These are phyloP conservation scores for Quercus phellos DNA, from an alignment of 331 rosid species.

Conservation along the genomic window DNA sequence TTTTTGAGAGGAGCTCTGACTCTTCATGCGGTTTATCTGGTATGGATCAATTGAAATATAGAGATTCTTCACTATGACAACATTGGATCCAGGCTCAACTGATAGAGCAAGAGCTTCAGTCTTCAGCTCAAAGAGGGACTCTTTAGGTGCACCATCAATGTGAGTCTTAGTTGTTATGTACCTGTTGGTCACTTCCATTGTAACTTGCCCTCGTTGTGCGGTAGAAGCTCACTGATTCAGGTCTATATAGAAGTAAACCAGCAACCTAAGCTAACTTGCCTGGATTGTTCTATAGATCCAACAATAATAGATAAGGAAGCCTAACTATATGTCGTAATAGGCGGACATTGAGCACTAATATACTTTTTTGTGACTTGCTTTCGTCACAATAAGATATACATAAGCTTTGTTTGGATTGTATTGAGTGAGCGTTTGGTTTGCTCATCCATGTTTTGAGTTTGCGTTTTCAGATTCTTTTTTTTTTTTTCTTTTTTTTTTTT, in stretches of 20 bases:
- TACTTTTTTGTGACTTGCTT: too few species aligned
- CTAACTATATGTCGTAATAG: too few species aligned
- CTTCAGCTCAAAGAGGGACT: constrained; percentile 48
- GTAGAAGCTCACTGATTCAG: neutral
- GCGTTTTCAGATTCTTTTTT: too few species aligned
- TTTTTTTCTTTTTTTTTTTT: too few species aligned
- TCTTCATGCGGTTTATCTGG: constrained; percentile 59
- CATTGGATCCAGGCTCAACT: constrained; percentile 30
- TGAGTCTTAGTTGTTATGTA: constrained; percentile 26
- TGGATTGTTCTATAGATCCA: neutral
- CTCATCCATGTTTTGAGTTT: too few species aligned
- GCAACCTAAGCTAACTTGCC: neutral
- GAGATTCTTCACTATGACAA: constrained; percentile 51
- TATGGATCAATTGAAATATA: constrained; percentile 65
- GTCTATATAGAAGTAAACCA: neutral
- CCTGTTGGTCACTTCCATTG: constrained; percentile 46
- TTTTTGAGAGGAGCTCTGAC: constrained; percentile 34
- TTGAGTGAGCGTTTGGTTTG: too few species aligned
- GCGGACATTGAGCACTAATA: too few species aligned
- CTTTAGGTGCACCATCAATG: constrained; percentile 43
- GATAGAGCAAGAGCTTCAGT: constrained; percentile 18
- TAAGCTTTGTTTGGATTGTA: too few species aligned
- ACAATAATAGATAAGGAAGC: too few species aligned
- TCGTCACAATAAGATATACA: too few species aligned
- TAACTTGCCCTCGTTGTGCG: neutral